Evolutionary conservation across 2,329 filamentous ascomycete genomes (phyloP), one percentile per base, ranked within the genome.

Genomic region (Xylaria arbuscula): DNA sequence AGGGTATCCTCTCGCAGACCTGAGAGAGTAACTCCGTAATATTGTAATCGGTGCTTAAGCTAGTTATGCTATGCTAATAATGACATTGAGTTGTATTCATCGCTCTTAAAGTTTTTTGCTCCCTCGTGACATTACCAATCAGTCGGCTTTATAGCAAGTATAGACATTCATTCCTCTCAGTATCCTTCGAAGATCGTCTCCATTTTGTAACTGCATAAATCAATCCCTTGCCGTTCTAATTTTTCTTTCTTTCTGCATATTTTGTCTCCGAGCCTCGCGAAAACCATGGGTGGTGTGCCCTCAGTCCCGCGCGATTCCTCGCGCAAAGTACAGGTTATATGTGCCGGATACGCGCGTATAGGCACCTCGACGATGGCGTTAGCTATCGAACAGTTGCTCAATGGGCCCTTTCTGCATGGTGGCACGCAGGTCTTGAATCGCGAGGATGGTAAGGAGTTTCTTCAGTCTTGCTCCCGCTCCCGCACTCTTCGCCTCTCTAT

Each of bases 281-380:
- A 28, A 5, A 62, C 3, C 1, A 73, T 73, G 72, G 72, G 72
- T 38, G 68, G 54, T 38, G 62, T 65, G 17, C 64, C 70, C 11
- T 80, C 79, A 0, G 70, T 79, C 47, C 78, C 78, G 13, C 71
- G 70, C 38, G 77, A 81, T 61, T 73, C 56, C 38, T 75, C 72
- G 56, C 74, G 76, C 51, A 73, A 64, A 48, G 70, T 84, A 54
- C 74, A 81, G 69, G 81, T 83, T 67, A 83, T 84, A 69, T 80
- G 79, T 42, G 81, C 81, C 34, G 80, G 81, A 55, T 80, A 80
- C 69, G 76, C 83, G 17, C 80, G 84, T 42, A 86, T 84, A 1
- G 85, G 84, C 13, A 86, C 84, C 0, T 77, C 83, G 15, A 85
- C 85, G 17, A 83, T 86, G 77, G 81, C 81, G 36, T 72, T 81